Conservation (phyloP, 1,284 basidiomycete genomes). For the Malassezia nana region DNA sequence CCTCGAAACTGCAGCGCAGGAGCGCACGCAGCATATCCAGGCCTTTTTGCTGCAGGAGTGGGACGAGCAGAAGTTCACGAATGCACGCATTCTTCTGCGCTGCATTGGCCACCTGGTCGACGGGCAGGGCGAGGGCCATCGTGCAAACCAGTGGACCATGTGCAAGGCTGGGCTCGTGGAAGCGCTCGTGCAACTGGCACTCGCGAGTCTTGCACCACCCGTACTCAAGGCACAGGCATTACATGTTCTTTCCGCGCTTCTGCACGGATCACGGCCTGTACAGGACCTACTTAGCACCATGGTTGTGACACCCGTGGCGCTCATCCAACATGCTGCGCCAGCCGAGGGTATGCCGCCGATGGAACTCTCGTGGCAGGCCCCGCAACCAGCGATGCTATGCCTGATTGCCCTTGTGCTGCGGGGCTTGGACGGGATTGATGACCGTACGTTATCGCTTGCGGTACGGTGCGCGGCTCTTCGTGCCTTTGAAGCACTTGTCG, state of each 20-base stretch:
- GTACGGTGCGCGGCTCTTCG: slow-evolving; percentile 36
- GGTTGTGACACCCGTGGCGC: slow-evolving; percentile 28
- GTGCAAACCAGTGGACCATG: slow-evolving; percentile 55
- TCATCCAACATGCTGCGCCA: slow-evolving; percentile 3
- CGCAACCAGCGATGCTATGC: slow-evolving; percentile 15
- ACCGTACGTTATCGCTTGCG: slow-evolving; percentile 2
- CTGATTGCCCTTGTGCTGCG: slow-evolving; percentile 16
- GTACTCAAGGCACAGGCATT: slow-evolving; percentile 62
- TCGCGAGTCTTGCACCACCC: slow-evolving; percentile 84
- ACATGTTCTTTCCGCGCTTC: slow-evolving; percentile 56
- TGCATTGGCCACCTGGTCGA: slow-evolving; percentile 60
- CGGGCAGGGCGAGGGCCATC: slow-evolving; percentile 48
- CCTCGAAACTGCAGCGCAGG: slow-evolving; percentile 48
- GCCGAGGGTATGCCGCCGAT: background rate
- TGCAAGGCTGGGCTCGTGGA: slow-evolving; percentile 60
- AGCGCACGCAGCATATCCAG: slow-evolving; percentile 56
- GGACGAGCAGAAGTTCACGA: slow-evolving; percentile 77
- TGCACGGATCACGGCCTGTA: slow-evolving; percentile 46
- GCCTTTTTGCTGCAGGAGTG: slow-evolving; percentile 92
- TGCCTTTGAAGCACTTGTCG: slow-evolving; percentile 41
- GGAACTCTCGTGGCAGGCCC: slow-evolving; percentile 16
- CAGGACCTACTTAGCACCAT: slow-evolving; percentile 51
- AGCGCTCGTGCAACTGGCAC: slow-evolving; percentile 72
- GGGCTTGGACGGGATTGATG: background rate
- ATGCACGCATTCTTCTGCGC: slow-evolving; percentile 66